Evolutionary conservation across 2,329 filamentous ascomycete genomes (phyloP), one percentile per base, ranked within the genome.

Genomic region (Drechmeria coniospora): DNA sequence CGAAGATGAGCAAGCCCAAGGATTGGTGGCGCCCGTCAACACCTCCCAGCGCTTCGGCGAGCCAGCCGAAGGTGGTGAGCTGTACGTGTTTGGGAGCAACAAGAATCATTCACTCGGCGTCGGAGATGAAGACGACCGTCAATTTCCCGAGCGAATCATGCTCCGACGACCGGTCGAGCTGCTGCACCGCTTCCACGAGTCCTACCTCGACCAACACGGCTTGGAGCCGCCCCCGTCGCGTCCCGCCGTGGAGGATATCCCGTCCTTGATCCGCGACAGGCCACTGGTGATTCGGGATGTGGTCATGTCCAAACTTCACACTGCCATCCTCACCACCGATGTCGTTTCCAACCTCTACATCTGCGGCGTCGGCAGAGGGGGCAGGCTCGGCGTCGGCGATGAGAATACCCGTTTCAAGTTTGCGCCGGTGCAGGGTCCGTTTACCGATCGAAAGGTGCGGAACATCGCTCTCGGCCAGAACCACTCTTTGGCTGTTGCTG

Each of bases 1-100:
- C 27, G 36, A 37, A 20, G 40, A 30, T 4, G 44, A 51, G 24
- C 29, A 32, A 15, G 25, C 39, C 9, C 36, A 48, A 23, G 21
- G 39, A 50, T 54, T 35, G 42, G 52, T 47, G 11, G 8, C 9
- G n/a, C 15, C 14, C 15, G 25, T 12, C 20, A 4, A 6, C 21
- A 11, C 17, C 14, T 11, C 13, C 10, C 26, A 14, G 17, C 16
- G 17, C 14, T 15, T 15, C 14, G 12, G 4, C 2, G 3, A 11
- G 17, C 13, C 12, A 13, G 19, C 41, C 4, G 33, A 41, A 15
- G 87, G 83, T 7, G 82, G 93, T 43, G 90, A 98, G 46, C 59
- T 94, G 1, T 95, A 83, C 44, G 78, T 83, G 1, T 94, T 95
- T 53, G 90, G 90, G 27, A 95, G 86, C 53, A 98, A 94, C 54